A percentile compares a stretch with the other conserved stretches of the same genome.
These are phyloP conservation scores for Aspergillus oerlinghausenensis DNA, from an alignment of 2,329 filamentous ascomycete genomes.

Conservation along the genomic window DNA sequence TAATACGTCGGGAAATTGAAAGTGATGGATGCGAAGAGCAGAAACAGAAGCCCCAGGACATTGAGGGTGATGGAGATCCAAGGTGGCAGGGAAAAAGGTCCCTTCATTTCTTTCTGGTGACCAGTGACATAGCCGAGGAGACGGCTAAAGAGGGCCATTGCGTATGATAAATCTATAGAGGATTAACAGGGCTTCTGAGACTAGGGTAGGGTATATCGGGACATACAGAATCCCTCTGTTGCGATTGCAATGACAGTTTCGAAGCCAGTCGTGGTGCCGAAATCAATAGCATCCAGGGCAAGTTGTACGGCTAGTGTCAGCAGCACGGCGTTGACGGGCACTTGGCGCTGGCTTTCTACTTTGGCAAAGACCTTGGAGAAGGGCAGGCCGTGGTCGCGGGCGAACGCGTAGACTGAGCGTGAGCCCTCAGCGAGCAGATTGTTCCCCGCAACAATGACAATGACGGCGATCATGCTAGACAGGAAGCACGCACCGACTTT, in stretches of 20 bases:
- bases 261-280: slow-evolving; percentile 52
- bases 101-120: slow-evolving; percentile 33
- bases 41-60: slow-evolving; percentile 47
- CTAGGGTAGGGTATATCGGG: too few species aligned
- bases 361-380: slow-evolving; percentile 46
- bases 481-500: slow-evolving; percentile 44
- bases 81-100: slow-evolving; percentile 39
- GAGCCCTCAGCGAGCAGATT: slow-evolving; percentile 47
- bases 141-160: slow-evolving; percentile 50
- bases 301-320: slow-evolving; percentile 47
- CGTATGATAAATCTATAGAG: slow-evolving; percentile 50
- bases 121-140: slow-evolving; percentile 45
- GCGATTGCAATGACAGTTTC: slow-evolving; percentile 55
- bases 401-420: slow-evolving; percentile 43
- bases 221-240: slow-evolving; percentile 53
- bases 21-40: slow-evolving; percentile 52
- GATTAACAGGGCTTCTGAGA: too few species aligned
- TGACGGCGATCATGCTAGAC: slow-evolving; percentile 46
- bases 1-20: slow-evolving; percentile 52
- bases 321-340: slow-evolving; percentile 49
- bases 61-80: slow-evolving; percentile 47
- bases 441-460: slow-evolving; percentile 44
- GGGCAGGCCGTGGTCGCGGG: slow-evolving; percentile 51
- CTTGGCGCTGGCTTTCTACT: slow-evolving; percentile 43
- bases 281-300: slow-evolving; percentile 52